These are phyloP conservation scores for Sporothrix sp. DNA, from an alignment of 2,329 filamentous ascomycete genomes.

Conservation along the genomic window DNA sequence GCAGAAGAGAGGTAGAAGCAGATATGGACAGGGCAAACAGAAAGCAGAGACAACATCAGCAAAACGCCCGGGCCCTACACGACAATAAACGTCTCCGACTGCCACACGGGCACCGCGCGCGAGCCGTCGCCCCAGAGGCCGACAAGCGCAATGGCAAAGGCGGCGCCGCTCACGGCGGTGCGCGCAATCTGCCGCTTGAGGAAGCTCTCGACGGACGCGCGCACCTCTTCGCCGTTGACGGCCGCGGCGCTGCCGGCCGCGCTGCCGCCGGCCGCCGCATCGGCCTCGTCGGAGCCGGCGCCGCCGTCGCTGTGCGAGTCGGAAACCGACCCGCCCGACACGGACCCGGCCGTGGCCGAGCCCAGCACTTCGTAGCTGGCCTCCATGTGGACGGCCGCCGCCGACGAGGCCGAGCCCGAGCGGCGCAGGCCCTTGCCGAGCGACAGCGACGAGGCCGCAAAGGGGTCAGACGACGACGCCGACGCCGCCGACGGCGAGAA, in stretches of 20 bases:
- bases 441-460: constrained; percentile 18
- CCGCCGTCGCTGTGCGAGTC: constrained; percentile 35
- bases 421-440: constrained; percentile 14
- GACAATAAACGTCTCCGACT: constrained; percentile 17
- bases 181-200: constrained; percentile 44
- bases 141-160: constrained; percentile 51
- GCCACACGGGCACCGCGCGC: constrained; percentile 15
- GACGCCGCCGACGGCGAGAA: constrained; percentile 20
- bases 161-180: constrained; percentile 44
- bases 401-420: constrained; percentile 14
- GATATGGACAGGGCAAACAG: not conserved
- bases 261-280: constrained; percentile 33
- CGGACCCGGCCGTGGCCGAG: constrained; percentile 24
- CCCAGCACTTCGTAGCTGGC: constrained; percentile 55
- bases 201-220: constrained; percentile 45
- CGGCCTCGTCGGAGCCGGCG: constrained; percentile 21
- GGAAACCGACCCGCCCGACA: constrained; percentile 12
- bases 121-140: constrained; percentile 58
- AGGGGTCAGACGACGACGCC: constrained; percentile 17
- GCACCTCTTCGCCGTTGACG: constrained; percentile 55
- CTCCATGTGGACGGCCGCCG: constrained; percentile 43
- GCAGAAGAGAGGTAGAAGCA: not conserved
- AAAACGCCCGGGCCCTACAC: not conserved
- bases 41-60: not conserved
- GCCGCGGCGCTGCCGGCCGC: constrained; percentile 35